Evolutionary conservation across 1,139 yeast genomes (phyloP).

Genomic region (Zygoascus meyerae): DNA sequence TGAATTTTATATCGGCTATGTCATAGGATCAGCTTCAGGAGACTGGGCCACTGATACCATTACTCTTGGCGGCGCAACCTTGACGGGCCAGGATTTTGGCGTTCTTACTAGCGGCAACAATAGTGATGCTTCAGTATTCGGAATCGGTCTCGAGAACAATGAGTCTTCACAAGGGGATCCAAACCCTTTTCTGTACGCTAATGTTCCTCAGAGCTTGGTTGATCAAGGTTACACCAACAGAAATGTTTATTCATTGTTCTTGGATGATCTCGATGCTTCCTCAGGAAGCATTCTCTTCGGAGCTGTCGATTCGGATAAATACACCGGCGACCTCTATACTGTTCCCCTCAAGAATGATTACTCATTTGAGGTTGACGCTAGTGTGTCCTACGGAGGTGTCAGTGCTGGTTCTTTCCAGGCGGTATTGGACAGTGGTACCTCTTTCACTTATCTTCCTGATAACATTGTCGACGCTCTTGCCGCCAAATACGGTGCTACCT

Average conservation of each 20-base stretch:
- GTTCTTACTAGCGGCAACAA: conserved; percentile 3
- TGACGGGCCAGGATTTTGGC: conserved; percentile 6
- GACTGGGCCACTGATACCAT: conserved; percentile 44
- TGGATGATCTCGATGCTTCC: conserved; percentile 38
- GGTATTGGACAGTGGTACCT: conserved; percentile 11
- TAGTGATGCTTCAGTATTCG: conserved; percentile 13
- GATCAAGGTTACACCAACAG: conserved; percentile 43
- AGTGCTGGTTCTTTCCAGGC: conserved; percentile 3
- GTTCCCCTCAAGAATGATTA: conserved; percentile 22
- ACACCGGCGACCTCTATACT: conserved; percentile 39
- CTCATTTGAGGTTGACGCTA: conserved; percentile 12
- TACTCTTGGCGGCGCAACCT: conserved; percentile 5
- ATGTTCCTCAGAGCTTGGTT: conserved; percentile 45
- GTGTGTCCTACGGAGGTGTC: neutral
- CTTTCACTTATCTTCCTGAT: conserved; percentile 22
- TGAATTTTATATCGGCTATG: conserved; percentile 27
- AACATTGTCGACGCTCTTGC: conserved; percentile 15
- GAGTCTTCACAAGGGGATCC: neutral
- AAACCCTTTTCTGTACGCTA: conserved; percentile 24
- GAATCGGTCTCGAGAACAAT: conserved; percentile 13
- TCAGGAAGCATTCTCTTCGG: conserved; percentile 52
- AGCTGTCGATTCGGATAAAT: conserved; percentile 51
- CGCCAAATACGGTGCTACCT: conserved; percentile 17
- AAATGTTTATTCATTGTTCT: conserved; percentile 48
- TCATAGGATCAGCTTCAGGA: conserved; percentile 33